Evolutionary conservation across 2,329 filamentous ascomycete genomes (phyloP), one percentile per base, ranked within the genome.

Genomic region (Xylaria sp.): DNA sequence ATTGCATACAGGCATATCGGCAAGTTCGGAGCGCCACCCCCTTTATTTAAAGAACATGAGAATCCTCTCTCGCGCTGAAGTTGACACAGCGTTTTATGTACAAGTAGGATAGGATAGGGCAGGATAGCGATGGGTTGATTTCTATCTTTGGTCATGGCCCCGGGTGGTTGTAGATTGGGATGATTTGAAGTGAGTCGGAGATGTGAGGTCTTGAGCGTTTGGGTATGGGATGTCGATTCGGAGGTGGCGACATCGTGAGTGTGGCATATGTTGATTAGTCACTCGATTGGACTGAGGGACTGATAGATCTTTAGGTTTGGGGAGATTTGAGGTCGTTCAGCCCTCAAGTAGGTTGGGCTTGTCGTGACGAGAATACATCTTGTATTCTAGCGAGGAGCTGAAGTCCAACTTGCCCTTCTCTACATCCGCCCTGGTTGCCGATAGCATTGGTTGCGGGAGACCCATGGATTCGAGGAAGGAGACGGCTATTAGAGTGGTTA

Each of bases 381-480:
- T 84, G 76, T 85, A 87, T 75, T 88, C 86, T 4, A 83, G 76
- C 9, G 81, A 82, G 46, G 79, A 85, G 63, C 81, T 81, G 71
- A 87, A 85, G 67, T 84, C 83, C 33, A 89, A 76, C 74, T 85
- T 86, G 52, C 84, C 83, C 69, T 80, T 78, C 77, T 89, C 87
- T 47, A 89, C 84, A 70, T 89, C 83, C 65, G 83, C 82, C 55
- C 87, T 78, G 2, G 86, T 89, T 2, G 80, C 82, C 1, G 79
- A 77, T 46, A 87, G 78, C 78, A 88, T 84, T 23, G 85, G 83
- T 70, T 83, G 80, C 0, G 87, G 85, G n/a, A 89, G 77, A 52
- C 87, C 87, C 87, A 89, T 89, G 4, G 84, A 87, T 72, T 87
- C 83, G 53, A 89, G 78, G 76, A 86, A 89, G 23, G 78, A 71